A percentile compares a stretch with the other conserved stretches of the same genome.
Evolutionary conservation across 495 filamentous ascomycete species (phyloP).

Genomic region (Penicillium soppii): DNA sequence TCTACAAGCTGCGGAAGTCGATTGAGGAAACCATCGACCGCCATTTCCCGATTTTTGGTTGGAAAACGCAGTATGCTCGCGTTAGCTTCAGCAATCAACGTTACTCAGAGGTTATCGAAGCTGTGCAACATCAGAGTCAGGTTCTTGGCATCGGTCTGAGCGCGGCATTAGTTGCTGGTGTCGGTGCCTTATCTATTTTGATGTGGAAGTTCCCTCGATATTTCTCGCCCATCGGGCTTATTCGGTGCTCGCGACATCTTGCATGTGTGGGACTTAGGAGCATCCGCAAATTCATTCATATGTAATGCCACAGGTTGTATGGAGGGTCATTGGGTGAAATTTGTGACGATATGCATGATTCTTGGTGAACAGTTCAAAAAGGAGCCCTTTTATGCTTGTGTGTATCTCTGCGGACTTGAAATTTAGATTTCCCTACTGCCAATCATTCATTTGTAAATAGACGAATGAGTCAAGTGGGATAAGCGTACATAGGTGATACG

Average conservation of each 20-base stretch:
- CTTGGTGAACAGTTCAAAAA: not conserved
- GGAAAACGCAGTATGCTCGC: slow-evolving; percentile 89
- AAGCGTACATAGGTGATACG: no score
- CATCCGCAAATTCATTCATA: slow-evolving; percentile 1
- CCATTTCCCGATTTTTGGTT: slow-evolving; percentile 74
- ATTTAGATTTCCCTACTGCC: no score
- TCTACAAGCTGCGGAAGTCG: slow-evolving; percentile 76
- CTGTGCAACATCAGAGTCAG: slow-evolving; percentile 65
- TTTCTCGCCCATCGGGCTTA: slow-evolving; percentile 11
- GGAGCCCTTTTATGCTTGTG: not conserved
- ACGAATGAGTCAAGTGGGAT: no score
- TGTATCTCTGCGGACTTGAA: not conserved
- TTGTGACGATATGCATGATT: not conserved
- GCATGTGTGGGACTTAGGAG: slow-evolving; percentile 1
- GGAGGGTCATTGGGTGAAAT: not conserved
- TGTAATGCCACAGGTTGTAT: not conserved
- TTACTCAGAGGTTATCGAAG: slow-evolving; percentile 77
- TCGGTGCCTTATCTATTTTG: slow-evolving; percentile 28
- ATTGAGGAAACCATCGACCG: slow-evolving; percentile 80
- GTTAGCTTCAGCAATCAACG: slow-evolving; percentile 90
- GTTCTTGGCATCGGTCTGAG: slow-evolving; percentile 46
- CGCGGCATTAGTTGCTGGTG: slow-evolving; percentile 23
- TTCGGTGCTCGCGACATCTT: slow-evolving; percentile 9
- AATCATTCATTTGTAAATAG: no score
- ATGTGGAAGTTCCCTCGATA: slow-evolving; percentile 33